Percentiles rank a stretch among this genome's conserved stretches.
phyloP scores from a whole-genome alignment of 805 yeast species.

The Monosporozyma unispora region DNA sequence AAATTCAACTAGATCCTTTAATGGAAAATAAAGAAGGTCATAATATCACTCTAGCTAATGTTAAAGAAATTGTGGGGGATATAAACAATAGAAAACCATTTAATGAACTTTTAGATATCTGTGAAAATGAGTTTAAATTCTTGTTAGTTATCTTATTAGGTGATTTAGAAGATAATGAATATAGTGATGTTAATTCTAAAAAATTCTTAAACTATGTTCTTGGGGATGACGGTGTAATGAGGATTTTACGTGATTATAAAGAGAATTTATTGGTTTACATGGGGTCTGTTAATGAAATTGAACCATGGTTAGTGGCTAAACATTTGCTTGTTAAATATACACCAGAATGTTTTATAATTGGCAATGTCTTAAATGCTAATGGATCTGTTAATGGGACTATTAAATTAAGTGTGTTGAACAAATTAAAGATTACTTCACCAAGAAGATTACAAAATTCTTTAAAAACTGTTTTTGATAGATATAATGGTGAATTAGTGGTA shows the following conservation, averaged over 20 bases:
- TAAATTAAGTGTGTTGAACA: slow-evolving; percentile 30
- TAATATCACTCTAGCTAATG: background rate
- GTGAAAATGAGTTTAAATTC: slow-evolving; percentile 39
- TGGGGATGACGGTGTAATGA: slow-evolving; percentile 37
- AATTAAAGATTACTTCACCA: slow-evolving; percentile 23
- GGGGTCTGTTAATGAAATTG: slow-evolving; percentile 54
- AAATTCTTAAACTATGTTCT: slow-evolving; percentile 38
- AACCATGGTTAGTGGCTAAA: slow-evolving; percentile 57
- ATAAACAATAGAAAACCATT: slow-evolving; percentile 23
- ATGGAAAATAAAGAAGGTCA: slow-evolving; percentile 1
- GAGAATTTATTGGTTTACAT: slow-evolving; percentile 51
- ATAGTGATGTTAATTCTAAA: slow-evolving; percentile 26
- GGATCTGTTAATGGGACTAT: slow-evolving; percentile 25
- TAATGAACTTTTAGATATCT: slow-evolving; percentile 35
- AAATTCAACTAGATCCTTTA: slow-evolving; percentile 8
- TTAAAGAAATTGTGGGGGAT: slow-evolving; percentile 7
- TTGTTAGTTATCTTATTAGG: slow-evolving; percentile 44
- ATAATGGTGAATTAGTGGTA: slow-evolving; percentile 50
- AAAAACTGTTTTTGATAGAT: slow-evolving; percentile 40
- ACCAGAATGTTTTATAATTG: slow-evolving; percentile 48
- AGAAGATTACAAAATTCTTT: slow-evolving; percentile 32
- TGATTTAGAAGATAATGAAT: slow-evolving; percentile 19
- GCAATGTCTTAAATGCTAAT: slow-evolving; percentile 45
- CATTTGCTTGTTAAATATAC: slow-evolving; percentile 42
- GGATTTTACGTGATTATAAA: slow-evolving; percentile 27